A percentile compares a stretch with the other conserved stretches of the same genome.
These are phyloP conservation scores for Phytopythium kandeliae DNA, from an alignment of 352 stramenopile species.

Conservation along the genomic window DNA sequence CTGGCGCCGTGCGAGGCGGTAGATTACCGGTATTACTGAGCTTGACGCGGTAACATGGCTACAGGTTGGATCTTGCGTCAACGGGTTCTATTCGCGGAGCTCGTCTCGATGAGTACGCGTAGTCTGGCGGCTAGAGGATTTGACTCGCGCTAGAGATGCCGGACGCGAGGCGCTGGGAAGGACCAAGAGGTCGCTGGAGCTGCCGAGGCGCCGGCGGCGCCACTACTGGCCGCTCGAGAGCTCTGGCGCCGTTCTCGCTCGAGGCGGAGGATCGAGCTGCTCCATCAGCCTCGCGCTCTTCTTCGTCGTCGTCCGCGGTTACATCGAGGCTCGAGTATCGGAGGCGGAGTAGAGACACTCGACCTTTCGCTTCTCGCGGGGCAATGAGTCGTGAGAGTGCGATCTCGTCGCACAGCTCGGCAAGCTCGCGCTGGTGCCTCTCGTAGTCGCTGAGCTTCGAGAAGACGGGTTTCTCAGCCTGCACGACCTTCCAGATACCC, in stretches of 20 bases:
- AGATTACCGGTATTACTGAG: constrained; percentile 8
- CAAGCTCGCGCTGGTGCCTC: constrained; percentile 9
- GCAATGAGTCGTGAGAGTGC: not conserved
- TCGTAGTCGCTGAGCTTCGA: constrained; percentile 34
- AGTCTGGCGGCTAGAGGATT: not conserved
- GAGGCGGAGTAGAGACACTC: not conserved
- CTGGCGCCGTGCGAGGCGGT: not conserved
- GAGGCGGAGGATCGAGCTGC: too few relatives aligned
- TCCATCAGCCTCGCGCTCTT: not conserved
- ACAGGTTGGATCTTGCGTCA: constrained; percentile 1
- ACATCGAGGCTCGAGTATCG: constrained; percentile 3
- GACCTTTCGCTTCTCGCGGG: not conserved
- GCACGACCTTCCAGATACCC: constrained; percentile 53
- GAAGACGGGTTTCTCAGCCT: constrained; percentile 58
- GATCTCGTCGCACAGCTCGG: not conserved
- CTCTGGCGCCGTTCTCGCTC: too few relatives aligned
- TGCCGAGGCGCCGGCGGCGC: not conserved
- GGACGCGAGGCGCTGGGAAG: not conserved
- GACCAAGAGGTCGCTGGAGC: not conserved
- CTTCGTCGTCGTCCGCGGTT: constrained; percentile 7
- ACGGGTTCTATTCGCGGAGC: not conserved
- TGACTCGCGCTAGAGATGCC: not conserved
- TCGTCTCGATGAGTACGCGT: not conserved
- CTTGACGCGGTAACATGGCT: constrained; percentile 12
- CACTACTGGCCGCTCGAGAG: not conserved